Conservation (phyloP, 345 rosid species). For the Hirschfeldia incana region DNA sequence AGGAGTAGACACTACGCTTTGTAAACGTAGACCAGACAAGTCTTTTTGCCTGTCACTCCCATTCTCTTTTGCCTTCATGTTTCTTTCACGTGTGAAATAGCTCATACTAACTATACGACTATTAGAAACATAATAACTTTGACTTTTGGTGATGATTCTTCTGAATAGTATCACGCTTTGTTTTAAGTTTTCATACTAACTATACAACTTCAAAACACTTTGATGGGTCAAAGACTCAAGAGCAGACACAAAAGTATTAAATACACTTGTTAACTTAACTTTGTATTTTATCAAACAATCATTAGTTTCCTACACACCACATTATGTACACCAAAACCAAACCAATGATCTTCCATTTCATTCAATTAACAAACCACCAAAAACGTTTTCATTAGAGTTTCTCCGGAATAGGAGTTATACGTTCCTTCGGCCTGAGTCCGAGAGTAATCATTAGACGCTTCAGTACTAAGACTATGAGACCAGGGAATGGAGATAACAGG, state of each 20-base stretch:
- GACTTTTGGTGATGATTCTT: not conserved
- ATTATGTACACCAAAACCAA: not conserved
- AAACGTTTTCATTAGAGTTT: not conserved
- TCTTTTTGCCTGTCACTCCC: not conserved
- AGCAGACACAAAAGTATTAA: not conserved
- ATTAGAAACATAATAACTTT: too few species aligned
- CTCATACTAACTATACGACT: too few species aligned
- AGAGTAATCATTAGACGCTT: not conserved
- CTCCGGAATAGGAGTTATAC: not conserved
- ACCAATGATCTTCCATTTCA: not conserved
- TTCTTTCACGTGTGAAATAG: not conserved
- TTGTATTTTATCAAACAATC: not conserved
- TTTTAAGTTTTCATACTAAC: not conserved
- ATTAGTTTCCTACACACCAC: not conserved
- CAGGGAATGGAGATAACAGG: not conserved
- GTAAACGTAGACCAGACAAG: not conserved
- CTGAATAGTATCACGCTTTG: not conserved
- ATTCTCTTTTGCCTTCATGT: not conserved
- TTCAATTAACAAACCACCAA: not conserved
- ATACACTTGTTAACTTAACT: not conserved
- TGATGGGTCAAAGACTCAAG: not conserved
- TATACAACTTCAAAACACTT: not conserved
- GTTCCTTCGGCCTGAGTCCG: not conserved
- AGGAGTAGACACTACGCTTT: not conserved
- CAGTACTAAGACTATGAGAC: not conserved